Conservation (phyloP, 768 basidiomycete genomes). For the Sarcodon sp. region DNA sequence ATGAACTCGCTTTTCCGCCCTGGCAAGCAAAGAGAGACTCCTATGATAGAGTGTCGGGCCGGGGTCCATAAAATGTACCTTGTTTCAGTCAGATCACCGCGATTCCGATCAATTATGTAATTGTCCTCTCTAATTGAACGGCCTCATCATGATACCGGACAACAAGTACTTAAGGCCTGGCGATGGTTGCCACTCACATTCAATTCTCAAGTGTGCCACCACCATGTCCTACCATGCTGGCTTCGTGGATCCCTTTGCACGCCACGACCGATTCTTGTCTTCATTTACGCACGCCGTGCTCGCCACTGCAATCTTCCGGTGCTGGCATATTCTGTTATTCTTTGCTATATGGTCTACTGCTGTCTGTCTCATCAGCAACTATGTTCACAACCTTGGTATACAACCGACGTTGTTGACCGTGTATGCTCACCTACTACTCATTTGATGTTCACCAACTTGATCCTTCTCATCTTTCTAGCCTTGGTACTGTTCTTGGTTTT, state of each 20-base stretch:
- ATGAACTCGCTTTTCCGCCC: too few relatives aligned
- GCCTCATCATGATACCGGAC: too few relatives aligned
- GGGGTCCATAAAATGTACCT: too few relatives aligned
- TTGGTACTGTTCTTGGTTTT: constrained; percentile 63
- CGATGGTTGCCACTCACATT: background rate
- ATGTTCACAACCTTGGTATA: constrained; percentile 29
- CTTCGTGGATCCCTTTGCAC: constrained; percentile 11
- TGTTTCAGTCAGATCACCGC: too few relatives aligned
- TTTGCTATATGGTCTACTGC: constrained; percentile 50
- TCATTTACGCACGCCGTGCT: constrained; percentile 16
- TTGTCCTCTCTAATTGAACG: too few relatives aligned
- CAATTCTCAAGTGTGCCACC: too few relatives aligned
- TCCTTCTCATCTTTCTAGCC: constrained; percentile 9
- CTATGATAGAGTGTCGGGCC: too few relatives aligned
- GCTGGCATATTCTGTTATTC: constrained; percentile 59
- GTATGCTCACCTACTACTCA: constrained; percentile 22
- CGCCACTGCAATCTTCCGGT: constrained; percentile 35
- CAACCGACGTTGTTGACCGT: constrained; percentile 53
- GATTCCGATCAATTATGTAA: too few relatives aligned
- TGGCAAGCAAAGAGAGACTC: too few relatives aligned
- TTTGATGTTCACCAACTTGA: background rate
- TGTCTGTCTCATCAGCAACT: constrained; percentile 38
- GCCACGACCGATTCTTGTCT: background rate
- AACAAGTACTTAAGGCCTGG: too few relatives aligned
- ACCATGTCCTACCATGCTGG: too few relatives aligned